Conservation (phyloP, 2,329 filamentous ascomycete species). For the Penicillium sp. region DNA sequence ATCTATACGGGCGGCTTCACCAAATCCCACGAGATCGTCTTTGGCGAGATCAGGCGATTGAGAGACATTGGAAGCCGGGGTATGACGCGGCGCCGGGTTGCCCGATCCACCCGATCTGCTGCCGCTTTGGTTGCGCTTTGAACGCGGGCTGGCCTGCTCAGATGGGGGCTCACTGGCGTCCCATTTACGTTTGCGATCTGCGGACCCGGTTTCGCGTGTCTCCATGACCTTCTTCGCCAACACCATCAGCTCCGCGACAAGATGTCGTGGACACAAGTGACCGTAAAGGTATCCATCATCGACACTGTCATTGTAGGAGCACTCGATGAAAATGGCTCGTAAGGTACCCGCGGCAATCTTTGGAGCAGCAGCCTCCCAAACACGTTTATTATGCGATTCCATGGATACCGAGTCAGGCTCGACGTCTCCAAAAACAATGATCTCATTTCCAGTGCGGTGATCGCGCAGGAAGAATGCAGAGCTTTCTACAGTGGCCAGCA, state of each 20-base stretch:
- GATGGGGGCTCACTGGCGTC: slow-evolving; percentile 13
- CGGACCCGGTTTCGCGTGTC: slow-evolving; percentile 37
- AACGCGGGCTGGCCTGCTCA: slow-evolving; percentile 29
- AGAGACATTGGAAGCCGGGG: too few species aligned
- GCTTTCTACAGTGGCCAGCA: slow-evolving; percentile 58
- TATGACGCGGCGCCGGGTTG: too few species aligned
- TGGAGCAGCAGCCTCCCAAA: slow-evolving; percentile 86
- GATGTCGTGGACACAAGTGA: slow-evolving; percentile 77
- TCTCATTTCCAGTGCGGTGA: slow-evolving; percentile 65
- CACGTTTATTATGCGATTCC: slow-evolving; percentile 71
- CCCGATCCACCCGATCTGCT: too few species aligned
- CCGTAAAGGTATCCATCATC: slow-evolving; percentile 78
- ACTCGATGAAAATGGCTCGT: slow-evolving; percentile 88
- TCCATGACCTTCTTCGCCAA: slow-evolving; percentile 70
- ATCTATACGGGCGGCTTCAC: slow-evolving; percentile 6
- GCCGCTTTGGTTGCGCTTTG: slow-evolving; percentile 23
- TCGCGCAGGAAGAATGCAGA: slow-evolving; percentile 92
- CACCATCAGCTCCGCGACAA: slow-evolving; percentile 72
- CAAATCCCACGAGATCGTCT: slow-evolving; percentile 2
- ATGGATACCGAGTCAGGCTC: slow-evolving; percentile 85
- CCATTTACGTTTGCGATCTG: background rate
- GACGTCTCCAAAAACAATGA: slow-evolving; percentile 93
- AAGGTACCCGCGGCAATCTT: slow-evolving; percentile 73
- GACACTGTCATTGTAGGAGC: slow-evolving; percentile 82
- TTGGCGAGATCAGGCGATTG: too few species aligned